These are phyloP conservation scores for Diospyros lotus DNA, from an alignment of 148 eudicot genomes.

Conservation along the genomic window DNA sequence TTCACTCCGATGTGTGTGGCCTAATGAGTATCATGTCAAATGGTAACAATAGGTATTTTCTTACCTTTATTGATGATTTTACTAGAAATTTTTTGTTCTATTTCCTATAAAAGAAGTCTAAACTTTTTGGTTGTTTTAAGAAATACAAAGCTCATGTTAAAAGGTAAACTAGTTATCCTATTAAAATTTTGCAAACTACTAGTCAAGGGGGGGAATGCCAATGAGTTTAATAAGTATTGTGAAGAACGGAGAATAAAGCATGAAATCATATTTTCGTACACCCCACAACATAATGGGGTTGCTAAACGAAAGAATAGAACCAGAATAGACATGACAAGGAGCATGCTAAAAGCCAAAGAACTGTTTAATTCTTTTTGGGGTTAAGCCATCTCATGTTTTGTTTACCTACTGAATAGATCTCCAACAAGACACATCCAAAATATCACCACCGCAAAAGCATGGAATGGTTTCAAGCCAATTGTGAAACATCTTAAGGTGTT, in stretches of 20 bases:
- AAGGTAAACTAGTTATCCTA: neutral
- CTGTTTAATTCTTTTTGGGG: neutral
- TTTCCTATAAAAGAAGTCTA: neutral
- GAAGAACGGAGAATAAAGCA: neutral
- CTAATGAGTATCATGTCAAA: neutral
- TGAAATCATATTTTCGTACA: neutral
- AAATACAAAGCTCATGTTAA: neutral
- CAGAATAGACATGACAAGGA: neutral
- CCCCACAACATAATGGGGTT: neutral
- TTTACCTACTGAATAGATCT: neutral
- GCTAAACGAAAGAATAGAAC: neutral
- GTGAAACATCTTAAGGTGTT: neutral
- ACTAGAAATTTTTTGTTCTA: neutral
- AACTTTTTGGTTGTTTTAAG: neutral
- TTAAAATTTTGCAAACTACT: neutral
- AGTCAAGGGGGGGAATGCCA: neutral
- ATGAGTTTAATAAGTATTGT: neutral
- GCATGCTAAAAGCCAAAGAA: neutral
- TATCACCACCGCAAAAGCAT: neutral
- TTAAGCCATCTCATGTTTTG: neutral
- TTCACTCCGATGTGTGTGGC: neutral
- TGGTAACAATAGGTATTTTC: neutral
- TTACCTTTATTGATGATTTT: conserved; percentile 1
- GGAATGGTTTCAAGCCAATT: neutral
- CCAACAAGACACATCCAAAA: neutral